Base-by-base conservation (phyloP, 495 filamentous ascomycete genomes). In the Daldinia caldariorum region DNA sequence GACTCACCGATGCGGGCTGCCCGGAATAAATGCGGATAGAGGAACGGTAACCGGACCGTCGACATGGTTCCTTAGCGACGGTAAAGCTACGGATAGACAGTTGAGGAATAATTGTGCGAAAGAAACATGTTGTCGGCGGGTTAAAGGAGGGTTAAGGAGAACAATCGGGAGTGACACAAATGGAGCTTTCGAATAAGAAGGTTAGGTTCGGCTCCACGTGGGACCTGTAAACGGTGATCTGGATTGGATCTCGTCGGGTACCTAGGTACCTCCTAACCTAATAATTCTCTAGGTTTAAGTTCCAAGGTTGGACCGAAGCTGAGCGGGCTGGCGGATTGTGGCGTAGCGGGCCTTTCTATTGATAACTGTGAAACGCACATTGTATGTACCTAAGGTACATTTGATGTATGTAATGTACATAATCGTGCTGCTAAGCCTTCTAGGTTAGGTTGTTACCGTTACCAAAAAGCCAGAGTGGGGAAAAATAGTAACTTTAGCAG, bases 11-110 rank as follows among this genome's bases (percentile, higher is more conserved):
- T 73, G 50, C 80, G 79, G 41, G 72, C 72, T 18, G 74, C 68
- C 49, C 82, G 79, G 79, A 89, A 90, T 51, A 92, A 79, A 68
- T 90, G 87, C 38, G 91, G 90, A 71, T 93, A 94, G 14, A 94
- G 84, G 72, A 94, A 93, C 3, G 87, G 88, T 35, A 94, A 83
- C 71, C 91, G 83, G 54, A 82, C 82, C 9, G 86, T 82, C 55
- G 90, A 86, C 92, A 94, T 94, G 67, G 67, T 76, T 26, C 26
- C 51, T 57, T 57, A 49, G 31, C 59, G 29, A 31, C 14, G 18
- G 47, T 45, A 35, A 12, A 43, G 39, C 39, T 69, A 50, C 57
- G 35, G 35, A 57, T 47, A 67, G 63, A 58, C 47, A 55, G 31
- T 50, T 29, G 38, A 39, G 32, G 57, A 35, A 38, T 67, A 20